Conservation (phyloP, 2,329 filamentous ascomycete species). For the Talaromyces sp. region DNA sequence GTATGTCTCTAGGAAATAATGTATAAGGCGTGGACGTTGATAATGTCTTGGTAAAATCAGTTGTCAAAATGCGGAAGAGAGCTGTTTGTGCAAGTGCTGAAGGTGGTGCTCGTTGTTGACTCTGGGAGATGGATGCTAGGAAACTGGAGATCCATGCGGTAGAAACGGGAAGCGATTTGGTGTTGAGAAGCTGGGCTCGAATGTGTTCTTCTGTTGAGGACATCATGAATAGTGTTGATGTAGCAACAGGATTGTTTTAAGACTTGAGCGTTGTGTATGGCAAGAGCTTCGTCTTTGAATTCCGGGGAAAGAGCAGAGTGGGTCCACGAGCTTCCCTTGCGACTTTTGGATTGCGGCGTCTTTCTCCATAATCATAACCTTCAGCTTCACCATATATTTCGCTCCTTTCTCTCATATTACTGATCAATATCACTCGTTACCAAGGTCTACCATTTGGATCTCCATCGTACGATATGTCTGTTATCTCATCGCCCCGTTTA, state of each 20-base stretch:
- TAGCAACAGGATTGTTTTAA: neutral
- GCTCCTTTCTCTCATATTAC: neutral
- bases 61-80: conserved; percentile 71
- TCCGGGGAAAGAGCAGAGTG: neutral
- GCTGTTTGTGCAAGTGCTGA: conserved; percentile 73
- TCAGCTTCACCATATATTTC: neutral
- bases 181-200: conserved; percentile 51
- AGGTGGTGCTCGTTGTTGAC: conserved; percentile 56
- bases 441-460: neutral
- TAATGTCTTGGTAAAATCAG: conserved; percentile 67
- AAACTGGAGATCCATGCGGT: conserved; percentile 63
- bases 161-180: conserved; percentile 54
- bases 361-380: neutral
- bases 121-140: conserved; percentile 52
- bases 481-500: conserved; percentile 56
- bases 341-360: neutral
- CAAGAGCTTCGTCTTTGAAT: neutral
- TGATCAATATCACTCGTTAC: neutral
- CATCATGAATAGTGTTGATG: conserved; percentile 22
- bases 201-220: conserved; percentile 34
- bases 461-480: conserved; percentile 45
- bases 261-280: neutral
- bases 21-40: conserved; percentile 43
- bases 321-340: neutral
- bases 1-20: conserved; percentile 57